Percentiles rank a stretch among this genome's conserved stretches.
Evolutionary conservation across 805 yeast genomes (phyloP).

Genomic region (Lipomyces oligophaga): DNA sequence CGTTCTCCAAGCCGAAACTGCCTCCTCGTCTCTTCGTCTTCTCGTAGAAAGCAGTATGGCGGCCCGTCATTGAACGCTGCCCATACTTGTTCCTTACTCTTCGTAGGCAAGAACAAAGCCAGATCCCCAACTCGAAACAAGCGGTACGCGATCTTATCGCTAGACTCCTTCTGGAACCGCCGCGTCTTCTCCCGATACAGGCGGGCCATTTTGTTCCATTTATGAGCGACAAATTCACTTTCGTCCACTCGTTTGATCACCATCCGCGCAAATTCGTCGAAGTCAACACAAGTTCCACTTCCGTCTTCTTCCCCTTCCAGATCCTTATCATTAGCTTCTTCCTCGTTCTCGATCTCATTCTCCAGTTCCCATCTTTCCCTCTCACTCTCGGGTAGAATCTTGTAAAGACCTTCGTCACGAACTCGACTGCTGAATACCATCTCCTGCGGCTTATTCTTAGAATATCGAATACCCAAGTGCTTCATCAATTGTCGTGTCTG

Average conservation of each 20-base stretch:
- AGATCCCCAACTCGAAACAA: slow-evolving; percentile 62
- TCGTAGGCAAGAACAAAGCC: slow-evolving; percentile 80
- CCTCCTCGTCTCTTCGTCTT: slow-evolving; percentile 34
- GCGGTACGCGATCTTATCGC: slow-evolving; percentile 33
- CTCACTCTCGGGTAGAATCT: slow-evolving; percentile 20
- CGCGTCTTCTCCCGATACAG: slow-evolving; percentile 41
- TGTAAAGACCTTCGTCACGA: slow-evolving; percentile 18
- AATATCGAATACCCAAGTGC: slow-evolving; percentile 8
- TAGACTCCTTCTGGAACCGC: slow-evolving; percentile 18
- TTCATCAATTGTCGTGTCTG: slow-evolving; percentile 29
- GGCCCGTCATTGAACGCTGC: slow-evolving; percentile 91
- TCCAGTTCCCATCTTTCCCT: slow-evolving; percentile 12
- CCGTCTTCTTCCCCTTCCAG: slow-evolving; percentile 11
- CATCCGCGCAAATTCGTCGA: slow-evolving; percentile 41
- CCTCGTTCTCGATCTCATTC: neutral
- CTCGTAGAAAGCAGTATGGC: slow-evolving; percentile 72
- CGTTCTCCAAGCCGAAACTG: slow-evolving; percentile 39
- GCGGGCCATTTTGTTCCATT: slow-evolving; percentile 68
- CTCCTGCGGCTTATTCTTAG: slow-evolving; percentile 1
- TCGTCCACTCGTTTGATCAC: slow-evolving; percentile 77
- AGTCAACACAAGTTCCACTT: slow-evolving; percentile 38
- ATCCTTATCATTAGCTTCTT: neutral
- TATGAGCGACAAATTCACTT: slow-evolving; percentile 85
- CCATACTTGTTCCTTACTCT: slow-evolving; percentile 58
- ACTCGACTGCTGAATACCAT: slow-evolving; percentile 10